Evolutionary conservation across 495 filamentous ascomycete genomes (phyloP), one percentile per base, ranked within the genome.

Genomic region (Penicillium salamii): DNA sequence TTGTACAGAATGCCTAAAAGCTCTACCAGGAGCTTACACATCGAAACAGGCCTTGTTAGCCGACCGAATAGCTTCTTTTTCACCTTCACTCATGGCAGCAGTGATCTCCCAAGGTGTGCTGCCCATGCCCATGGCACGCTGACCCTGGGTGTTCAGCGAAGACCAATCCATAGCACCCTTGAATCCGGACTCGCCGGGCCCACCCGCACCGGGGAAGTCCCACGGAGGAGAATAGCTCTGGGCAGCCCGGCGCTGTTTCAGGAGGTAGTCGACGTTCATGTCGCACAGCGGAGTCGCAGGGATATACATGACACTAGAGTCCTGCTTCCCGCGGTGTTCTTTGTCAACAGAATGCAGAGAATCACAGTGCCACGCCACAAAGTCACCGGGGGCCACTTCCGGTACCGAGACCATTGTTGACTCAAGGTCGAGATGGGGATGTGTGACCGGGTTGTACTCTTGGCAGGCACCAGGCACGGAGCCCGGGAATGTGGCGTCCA

Each of bases 311-410:
- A 96, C 91, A 38, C 84, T 88, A 0, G 84, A 86, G 60, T 95
- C 91, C 0, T 72, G 66, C 13, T 59, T 71, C 5, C 91, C 91
- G 2, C 67, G 68, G 61, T 96, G 91, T 7, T 82, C 68, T 42
- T 82, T 87, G 59, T 96, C 91, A 1, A 96, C 91, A 0, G 88
- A 83, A 57, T 96, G 91, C 82, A 57, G 79, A 65, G 83, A 51
- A 41, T 95, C 91, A 57, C 90, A 95, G 65, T 96, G 91, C 91
- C 91, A 96, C 2, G 84, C 83, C 1, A 96, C 90, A 62, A 86
- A 95, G 61, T 95, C 91, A 2, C 91, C 91, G 1, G 91, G 91
- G 29, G 71, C 73, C 12, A 95, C 87, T 15, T 73, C 67, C 1
- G 91, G 91, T 1, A 93, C 72, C 49, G 90, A 83, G 3, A 91